These are phyloP conservation scores for Boletus rubroflammeus DNA, from an alignment of 768 basidiomycete genomes.

Conservation along the genomic window DNA sequence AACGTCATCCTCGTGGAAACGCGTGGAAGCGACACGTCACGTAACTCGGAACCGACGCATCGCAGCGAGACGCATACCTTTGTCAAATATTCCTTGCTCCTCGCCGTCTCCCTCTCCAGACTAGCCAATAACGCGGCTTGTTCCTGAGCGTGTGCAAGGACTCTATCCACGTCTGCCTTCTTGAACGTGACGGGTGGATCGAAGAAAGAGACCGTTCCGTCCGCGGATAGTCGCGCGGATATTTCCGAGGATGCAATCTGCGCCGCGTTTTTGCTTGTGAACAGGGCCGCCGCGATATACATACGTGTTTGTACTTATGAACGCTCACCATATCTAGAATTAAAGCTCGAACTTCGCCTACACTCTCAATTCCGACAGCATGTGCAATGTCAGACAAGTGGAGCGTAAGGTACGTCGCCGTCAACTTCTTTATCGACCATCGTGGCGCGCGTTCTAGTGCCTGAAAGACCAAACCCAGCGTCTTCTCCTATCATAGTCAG, in stretches of 20 bases:
- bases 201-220: constrained; percentile 72
- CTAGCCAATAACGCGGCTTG: constrained; percentile 30
- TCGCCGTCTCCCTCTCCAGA: constrained; percentile 38
- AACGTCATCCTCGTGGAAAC: background rate
- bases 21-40: background rate
- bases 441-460: constrained; percentile 68
- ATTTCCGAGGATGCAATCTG: constrained; percentile 75
- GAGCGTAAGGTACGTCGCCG: constrained; percentile 78
- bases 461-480: constrained; percentile 63
- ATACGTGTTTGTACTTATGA: background rate
- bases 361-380: constrained; percentile 38
- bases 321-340: constrained; percentile 69
- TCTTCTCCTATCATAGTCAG: constrained; percentile 53
- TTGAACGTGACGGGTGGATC: constrained; percentile 59
- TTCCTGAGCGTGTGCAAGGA: constrained; percentile 52
- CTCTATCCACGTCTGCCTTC: constrained; percentile 56
- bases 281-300: background rate
- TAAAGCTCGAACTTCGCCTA: constrained; percentile 54
- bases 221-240: constrained; percentile 59
- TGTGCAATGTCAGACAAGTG: constrained; percentile 68
- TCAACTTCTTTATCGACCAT: constrained; percentile 78
- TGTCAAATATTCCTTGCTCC: constrained; percentile 66
- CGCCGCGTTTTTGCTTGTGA: background rate
- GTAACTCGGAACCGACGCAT: background rate
- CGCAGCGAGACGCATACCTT: constrained; percentile 47